Base-by-base conservation (phyloP, 2,329 filamentous ascomycete species). In the Venturia nashicola region DNA sequence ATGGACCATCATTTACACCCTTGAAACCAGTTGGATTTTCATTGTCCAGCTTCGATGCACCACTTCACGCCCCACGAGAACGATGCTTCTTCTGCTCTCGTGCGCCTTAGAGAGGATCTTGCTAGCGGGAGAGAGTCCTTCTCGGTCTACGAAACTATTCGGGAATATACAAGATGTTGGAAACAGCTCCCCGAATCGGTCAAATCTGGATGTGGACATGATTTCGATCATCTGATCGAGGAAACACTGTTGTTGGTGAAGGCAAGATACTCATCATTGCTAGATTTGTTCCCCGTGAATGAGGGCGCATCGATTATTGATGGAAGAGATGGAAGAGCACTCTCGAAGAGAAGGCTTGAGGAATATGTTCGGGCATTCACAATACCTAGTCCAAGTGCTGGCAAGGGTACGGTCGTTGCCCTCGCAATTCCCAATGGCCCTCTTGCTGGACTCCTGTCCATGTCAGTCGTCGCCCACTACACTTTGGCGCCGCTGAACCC, bases 351-450 rank as follows among this genome's bases (percentile, higher is more conserved):
- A 48, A 64, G 66, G 16, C 68, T 74, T 40, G 65, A 69, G 16
- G 61, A 61, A 14, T 69, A 68, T 36, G 66, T 73, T n/a, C 61
- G 64, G 16, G 63, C 67, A 34, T 74, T 74, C 64, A 63, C 64
- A 42, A 64, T 73, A 18, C 70, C 71, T 0, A 40, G 70, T 55
- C 62, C 57, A n/a, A 59, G 48, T 48, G 48, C 62, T 48, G 62
- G 44, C 27, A 79, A n/a, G 14, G 51, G 79, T 66, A 78, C 79
- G 2, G 72, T 79, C 14, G 75, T 82, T 11, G 80, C 78, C 36
- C 76, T 83, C 57, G 78, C 80, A 2, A 69, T 84, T 5, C 80
- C 80, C 0, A 84, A 83, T 67, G 81, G 82, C 3, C 79, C 79
- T 12, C 70, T 82, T 1, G 72, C 83, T n/a, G 82, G 80, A 11